phyloP scores from a whole-genome alignment of 176 grass and related monocot genomes.

The Carex cristatella region DNA sequence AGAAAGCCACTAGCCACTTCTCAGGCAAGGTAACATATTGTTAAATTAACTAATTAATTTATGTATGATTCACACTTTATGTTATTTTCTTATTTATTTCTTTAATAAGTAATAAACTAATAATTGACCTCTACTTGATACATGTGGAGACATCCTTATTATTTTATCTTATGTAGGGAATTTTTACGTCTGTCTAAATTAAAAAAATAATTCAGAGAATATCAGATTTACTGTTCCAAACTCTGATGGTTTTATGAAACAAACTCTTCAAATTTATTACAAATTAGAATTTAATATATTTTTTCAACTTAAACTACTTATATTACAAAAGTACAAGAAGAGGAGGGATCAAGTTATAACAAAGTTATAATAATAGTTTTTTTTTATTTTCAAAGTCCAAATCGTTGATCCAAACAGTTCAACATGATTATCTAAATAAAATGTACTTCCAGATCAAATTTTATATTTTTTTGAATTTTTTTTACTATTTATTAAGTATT shows the following conservation, averaged over 20 bases:
- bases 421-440: too few species aligned
- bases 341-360: too few species aligned
- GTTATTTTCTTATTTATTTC: neutral
- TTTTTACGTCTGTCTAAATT: neutral
- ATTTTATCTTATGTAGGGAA: constrained; percentile 5
- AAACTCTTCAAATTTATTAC: neutral
- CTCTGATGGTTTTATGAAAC: neutral
- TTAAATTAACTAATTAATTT: neutral
- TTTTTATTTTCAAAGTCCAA: too few species aligned
- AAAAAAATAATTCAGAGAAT: neutral
- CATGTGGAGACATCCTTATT: neutral
- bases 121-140: neutral
- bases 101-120: neutral
- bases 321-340: neutral
- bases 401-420: too few species aligned
- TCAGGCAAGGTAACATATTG: constrained; percentile 1
- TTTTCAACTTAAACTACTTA: neutral
- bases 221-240: neutral
- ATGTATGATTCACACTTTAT: neutral
- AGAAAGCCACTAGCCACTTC: constrained; percentile 27
- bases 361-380: too few species aligned
- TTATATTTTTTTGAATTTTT: too few species aligned
- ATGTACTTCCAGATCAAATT: too few species aligned
- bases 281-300: neutral
- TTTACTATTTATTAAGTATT: too few species aligned